These are phyloP conservation scores for Collybia sordida DNA, from an alignment of 768 basidiomycete species.

Conservation along the genomic window DNA sequence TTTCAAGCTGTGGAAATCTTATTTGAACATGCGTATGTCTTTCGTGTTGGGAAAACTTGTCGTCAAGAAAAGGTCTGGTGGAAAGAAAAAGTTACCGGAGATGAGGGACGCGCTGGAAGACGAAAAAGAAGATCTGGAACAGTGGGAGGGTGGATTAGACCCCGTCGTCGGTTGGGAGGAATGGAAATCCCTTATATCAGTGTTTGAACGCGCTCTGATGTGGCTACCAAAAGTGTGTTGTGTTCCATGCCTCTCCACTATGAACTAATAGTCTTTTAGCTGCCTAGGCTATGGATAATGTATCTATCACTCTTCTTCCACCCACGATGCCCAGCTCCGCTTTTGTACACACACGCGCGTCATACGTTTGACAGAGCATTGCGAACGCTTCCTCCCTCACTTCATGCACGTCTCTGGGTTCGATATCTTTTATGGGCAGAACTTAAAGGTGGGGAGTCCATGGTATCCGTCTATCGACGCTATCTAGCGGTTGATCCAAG, in stretches of 20 bases:
- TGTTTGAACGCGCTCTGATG: conserved; percentile 91
- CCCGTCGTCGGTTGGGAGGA: conserved; percentile 93
- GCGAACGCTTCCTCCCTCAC: conserved; percentile 88
- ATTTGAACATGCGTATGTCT: conserved; percentile 77
- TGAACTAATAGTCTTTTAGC: conserved; percentile 38
- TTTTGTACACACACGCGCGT: conserved; percentile 89
- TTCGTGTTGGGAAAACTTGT: conserved; percentile 82
- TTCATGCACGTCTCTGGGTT: conserved; percentile 91
- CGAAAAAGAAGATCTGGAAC: conserved; percentile 73
- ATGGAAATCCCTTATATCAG: conserved; percentile 86
- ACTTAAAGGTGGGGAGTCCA: conserved; percentile 72
- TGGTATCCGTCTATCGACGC: conserved; percentile 82
- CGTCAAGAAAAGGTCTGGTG: conserved; percentile 75
- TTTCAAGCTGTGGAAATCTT: conserved; percentile 96
- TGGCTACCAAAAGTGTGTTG: conserved; percentile 84
- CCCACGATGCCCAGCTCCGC: conserved; percentile 78
- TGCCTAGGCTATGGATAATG: conserved; percentile 93
- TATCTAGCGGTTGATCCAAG: conserved; percentile 83
- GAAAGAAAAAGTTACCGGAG: conserved; percentile 88
- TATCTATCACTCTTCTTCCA: conserved; percentile 91
- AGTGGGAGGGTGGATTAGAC: conserved; percentile 88
- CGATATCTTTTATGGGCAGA: conserved; percentile 94
- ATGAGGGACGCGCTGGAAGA: conserved; percentile 90
- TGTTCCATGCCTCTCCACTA: conserved; percentile 1
- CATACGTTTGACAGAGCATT: conserved; percentile 93